phyloP scores from a whole-genome alignment of 202 grass and related monocot genomes.

The Eragrostis tef region DNA sequence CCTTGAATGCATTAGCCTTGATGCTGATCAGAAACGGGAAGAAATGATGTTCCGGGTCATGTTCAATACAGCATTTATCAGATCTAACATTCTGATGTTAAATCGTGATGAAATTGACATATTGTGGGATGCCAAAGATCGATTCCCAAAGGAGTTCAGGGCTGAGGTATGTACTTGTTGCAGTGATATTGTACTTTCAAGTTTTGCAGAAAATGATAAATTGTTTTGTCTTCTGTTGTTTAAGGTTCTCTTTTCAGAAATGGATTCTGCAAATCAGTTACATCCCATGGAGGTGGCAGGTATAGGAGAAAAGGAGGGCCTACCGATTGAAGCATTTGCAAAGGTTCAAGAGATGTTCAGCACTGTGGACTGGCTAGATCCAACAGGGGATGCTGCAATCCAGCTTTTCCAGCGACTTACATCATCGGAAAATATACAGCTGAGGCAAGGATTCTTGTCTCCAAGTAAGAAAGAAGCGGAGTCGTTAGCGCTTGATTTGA shows the following conservation, averaged over 20 bases:
- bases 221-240: conserved; percentile 47
- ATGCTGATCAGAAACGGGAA: conserved; percentile 70
- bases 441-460: conserved; percentile 59
- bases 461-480: conserved; percentile 58
- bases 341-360: conserved; percentile 97
- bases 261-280: conserved; percentile 69
- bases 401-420: conserved; percentile 72
- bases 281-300: conserved; percentile 57
- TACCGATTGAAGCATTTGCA: conserved; percentile 93
- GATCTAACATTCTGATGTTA: conserved; percentile 97
- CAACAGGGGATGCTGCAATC: conserved; percentile 61
- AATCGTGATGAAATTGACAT: conserved; percentile 93
- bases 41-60: conserved; percentile 98
- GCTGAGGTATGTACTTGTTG: conserved; percentile 69
- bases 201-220: conserved; percentile 36
- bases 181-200: conserved; percentile 21
- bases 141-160: conserved; percentile 84
- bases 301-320: conserved; percentile 84
- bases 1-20: conserved; percentile 90
- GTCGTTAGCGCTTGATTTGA: conserved; percentile 22
- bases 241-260: conserved; percentile 91
- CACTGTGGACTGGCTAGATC: conserved; percentile 88
- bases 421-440: conserved; percentile 67
- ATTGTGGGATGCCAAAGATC: conserved; percentile 88
- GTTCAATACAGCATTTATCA: conserved; percentile 97